Conservation (phyloP, 306 rosid species). For the Prunus persica region Prunus_persica_NCBIv2 NC_034013.1:6785001-6785500, state of each 20-base stretch:
- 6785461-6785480: slow-evolving; percentile 6
- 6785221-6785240: slow-evolving; percentile 21
- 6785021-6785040: neutral
- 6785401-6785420: neutral
- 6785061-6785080: slow-evolving; percentile 11
- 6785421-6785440: slow-evolving; percentile 21
- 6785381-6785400: neutral
- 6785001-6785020: neutral
- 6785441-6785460: slow-evolving; percentile 24
- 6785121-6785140: slow-evolving; percentile 24
- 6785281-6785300: slow-evolving; percentile 23
- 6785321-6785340: slow-evolving; percentile 6
- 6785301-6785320: slow-evolving; percentile 25
- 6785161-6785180: slow-evolving; percentile 22
- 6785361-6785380: neutral
- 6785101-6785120: slow-evolving; percentile 18
- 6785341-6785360: neutral
- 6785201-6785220: slow-evolving; percentile 27
- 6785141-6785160: slow-evolving; percentile 29
- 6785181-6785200: slow-evolving; percentile 23
- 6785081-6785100: slow-evolving; percentile 23
- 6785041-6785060: slow-evolving; percentile 2
- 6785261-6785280: slow-evolving; percentile 23
- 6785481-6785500: neutral
- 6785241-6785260: slow-evolving; percentile 25